Evolutionary conservation across 352 stramenopile genomes (phyloP), one percentile per base, ranked within the genome.

Genomic region (Pythium oligandrum): DNA sequence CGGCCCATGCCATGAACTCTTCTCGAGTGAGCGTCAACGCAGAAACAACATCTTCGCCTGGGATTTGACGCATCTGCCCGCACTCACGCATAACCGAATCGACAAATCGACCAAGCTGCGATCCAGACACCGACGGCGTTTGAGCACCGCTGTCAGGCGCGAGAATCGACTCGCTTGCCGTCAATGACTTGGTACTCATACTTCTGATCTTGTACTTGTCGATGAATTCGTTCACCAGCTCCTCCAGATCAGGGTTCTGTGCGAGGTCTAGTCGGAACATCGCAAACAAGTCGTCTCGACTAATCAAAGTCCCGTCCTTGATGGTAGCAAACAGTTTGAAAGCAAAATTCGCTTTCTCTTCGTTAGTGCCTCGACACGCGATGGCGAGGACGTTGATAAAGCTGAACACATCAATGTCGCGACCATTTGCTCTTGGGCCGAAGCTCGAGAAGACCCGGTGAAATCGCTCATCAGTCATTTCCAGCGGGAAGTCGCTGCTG

Each of bases 391-490:
- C 77, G 53, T 88, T 84, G 9, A 95, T 83, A 60, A 95, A 95
- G 55, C 76, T 90, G 53, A 95, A 95, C 35, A 95, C 71, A 34
- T 93, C 85, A 48, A 95, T 90, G 47, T 93, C 83, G 7, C 66
- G 57, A 9, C 83, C 83, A 50, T 90, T 92, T 1, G 85, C 85
- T 5, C 85, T 80, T 30, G 75, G 75, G 0, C 85, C 85, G 68
- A 93, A 93, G 54, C 68, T 89, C 3, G 75, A 64, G 56, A 95
- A 95, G 12, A 93, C 78, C 3, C 75, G 79, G 31, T 63, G 61
- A 39, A 95, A 90, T 3, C 81, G 75, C 45, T 90, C 77, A 12
- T 93, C 83, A 6, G 81, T 85, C 78, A 95, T 93, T 45, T 95
- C 83, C 17, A 95, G 54, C 11, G 80, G 81, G 34, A 95, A 95